A percentile compares a stretch with the other conserved stretches of the same genome.
Evolutionary conservation across 257 asterid genomes (phyloP).

Genomic region (Fraxinus americana): DNA sequence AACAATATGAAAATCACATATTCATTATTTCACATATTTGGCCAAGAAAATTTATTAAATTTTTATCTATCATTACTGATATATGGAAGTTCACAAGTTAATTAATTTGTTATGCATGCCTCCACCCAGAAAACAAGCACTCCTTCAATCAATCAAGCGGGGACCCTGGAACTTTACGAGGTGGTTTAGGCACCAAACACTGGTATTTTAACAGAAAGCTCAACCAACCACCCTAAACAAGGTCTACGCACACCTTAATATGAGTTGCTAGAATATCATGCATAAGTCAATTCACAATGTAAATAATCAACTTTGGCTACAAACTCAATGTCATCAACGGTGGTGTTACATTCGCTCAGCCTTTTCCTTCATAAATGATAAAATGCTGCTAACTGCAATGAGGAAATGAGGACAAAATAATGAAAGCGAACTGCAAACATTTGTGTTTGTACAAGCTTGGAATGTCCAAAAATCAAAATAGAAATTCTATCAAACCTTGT

Average conservation of each 20-base stretch:
- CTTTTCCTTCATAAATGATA: neutral
- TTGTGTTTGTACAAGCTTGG: constrained; percentile 6
- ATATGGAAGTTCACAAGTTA: neutral
- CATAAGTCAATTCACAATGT: neutral
- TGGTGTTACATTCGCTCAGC: neutral
- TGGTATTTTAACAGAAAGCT: neutral
- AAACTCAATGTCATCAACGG: neutral
- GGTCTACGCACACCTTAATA: neutral
- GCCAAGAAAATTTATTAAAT: constrained; percentile 9
- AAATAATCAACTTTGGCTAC: neutral
- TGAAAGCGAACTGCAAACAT: neutral
- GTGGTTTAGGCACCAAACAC: neutral
- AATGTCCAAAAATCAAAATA: neutral
- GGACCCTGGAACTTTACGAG: neutral
- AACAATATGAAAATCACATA: neutral
- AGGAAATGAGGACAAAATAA: constrained; percentile 3
- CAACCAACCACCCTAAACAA: neutral
- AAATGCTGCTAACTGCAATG: neutral
- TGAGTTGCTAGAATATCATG: neutral
- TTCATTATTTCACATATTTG: neutral
- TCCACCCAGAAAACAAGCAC: neutral
- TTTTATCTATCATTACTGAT: constrained; percentile 1
- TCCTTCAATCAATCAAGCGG: neutral
- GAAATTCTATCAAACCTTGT: constrained; percentile 62
- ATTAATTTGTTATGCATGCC: neutral